Percentiles rank a stretch among this genome's conserved stretches.
Evolutionary conservation across 2,329 filamentous ascomycete genomes (phyloP).

Genomic region (Corynespora cassiicola): DNA sequence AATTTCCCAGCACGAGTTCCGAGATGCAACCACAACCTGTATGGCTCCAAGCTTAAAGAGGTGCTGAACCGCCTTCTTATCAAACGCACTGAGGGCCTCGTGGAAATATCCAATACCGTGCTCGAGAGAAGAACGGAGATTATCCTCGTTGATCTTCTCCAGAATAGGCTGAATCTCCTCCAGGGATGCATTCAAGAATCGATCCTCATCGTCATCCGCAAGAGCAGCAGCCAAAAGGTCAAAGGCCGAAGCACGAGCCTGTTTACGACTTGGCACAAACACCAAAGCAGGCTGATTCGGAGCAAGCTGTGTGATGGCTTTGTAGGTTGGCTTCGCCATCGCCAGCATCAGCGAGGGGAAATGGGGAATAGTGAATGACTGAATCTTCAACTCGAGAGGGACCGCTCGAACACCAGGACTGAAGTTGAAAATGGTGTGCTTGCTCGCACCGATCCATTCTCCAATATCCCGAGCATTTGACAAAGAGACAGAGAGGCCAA

Average conservation of each 20-base stretch:
- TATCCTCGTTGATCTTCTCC: slow-evolving; percentile 82
- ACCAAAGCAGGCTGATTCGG: slow-evolving; percentile 87
- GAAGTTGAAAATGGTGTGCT: slow-evolving; percentile 99
- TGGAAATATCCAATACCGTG: slow-evolving; percentile 98
- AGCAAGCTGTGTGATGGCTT: slow-evolving; percentile 86
- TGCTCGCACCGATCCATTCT: slow-evolving; percentile 97
- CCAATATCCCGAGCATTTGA: slow-evolving; percentile 93
- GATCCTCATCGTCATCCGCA: slow-evolving; percentile 88
- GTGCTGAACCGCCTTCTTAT: slow-evolving; percentile 93
- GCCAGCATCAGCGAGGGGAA: slow-evolving; percentile 98
- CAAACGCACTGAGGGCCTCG: slow-evolving; percentile 85
- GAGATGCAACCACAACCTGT: slow-evolving; percentile 80
- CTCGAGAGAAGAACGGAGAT: slow-evolving; percentile 84
- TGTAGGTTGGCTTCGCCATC: slow-evolving; percentile 94
- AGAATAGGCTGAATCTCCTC: slow-evolving; percentile 84
- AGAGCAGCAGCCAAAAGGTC: slow-evolving; percentile 88
- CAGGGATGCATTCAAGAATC: slow-evolving; percentile 85
- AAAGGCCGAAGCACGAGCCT: slow-evolving; percentile 83
- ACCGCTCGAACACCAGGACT: slow-evolving; percentile 89
- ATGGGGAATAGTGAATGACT: slow-evolving; percentile 94
- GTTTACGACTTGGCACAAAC: slow-evolving; percentile 93
- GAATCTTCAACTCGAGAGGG: slow-evolving; percentile 90
- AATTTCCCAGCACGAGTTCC: slow-evolving; percentile 96
- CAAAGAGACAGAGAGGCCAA: slow-evolving; percentile 89
- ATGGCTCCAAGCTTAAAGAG: slow-evolving; percentile 89